These are phyloP conservation scores for Trichoderma sp. DNA, from an alignment of 2,329 filamentous ascomycete genomes.

Conservation along the genomic window DNA sequence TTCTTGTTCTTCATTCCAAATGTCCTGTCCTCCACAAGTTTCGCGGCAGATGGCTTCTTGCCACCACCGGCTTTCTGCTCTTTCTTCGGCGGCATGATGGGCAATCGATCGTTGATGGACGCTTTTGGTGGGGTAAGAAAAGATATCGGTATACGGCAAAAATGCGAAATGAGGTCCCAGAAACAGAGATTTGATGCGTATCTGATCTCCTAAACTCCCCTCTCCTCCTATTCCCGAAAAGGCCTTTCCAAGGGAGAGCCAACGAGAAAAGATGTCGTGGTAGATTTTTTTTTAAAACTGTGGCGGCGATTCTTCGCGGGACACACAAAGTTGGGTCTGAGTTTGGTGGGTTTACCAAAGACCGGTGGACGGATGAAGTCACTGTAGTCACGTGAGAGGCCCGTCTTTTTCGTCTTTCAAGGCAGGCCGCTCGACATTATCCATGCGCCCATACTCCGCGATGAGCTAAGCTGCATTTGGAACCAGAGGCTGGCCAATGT, in stretches of 20 bases:
- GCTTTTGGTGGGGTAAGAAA: slow-evolving; percentile 26
- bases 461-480: slow-evolving; percentile 4
- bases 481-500: slow-evolving; percentile 7
- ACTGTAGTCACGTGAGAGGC: slow-evolving; percentile 31
- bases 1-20: slow-evolving; percentile 99
- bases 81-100: slow-evolving; percentile 74
- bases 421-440: background rate
- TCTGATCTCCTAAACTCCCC: background rate
- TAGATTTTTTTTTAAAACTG: background rate
- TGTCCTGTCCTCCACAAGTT: slow-evolving; percentile 86
- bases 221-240: background rate
- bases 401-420: background rate
- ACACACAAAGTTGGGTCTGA: slow-evolving; percentile 22
- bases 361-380: slow-evolving; percentile 33
- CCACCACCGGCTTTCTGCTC: slow-evolving; percentile 49
- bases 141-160: slow-evolving; percentile 18
- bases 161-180: background rate
- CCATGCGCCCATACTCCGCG: background rate
- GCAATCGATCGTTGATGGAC: slow-evolving; percentile 33
- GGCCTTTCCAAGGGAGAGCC: background rate
- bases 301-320: slow-evolving; percentile 19
- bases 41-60: slow-evolving; percentile 59
- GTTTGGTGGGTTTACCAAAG: slow-evolving; percentile 28
- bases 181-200: background rate
- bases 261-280: background rate